phyloP scores from a whole-genome alignment of 192 early-diverging fungal species.

The Coemansia sp. region DNA sequence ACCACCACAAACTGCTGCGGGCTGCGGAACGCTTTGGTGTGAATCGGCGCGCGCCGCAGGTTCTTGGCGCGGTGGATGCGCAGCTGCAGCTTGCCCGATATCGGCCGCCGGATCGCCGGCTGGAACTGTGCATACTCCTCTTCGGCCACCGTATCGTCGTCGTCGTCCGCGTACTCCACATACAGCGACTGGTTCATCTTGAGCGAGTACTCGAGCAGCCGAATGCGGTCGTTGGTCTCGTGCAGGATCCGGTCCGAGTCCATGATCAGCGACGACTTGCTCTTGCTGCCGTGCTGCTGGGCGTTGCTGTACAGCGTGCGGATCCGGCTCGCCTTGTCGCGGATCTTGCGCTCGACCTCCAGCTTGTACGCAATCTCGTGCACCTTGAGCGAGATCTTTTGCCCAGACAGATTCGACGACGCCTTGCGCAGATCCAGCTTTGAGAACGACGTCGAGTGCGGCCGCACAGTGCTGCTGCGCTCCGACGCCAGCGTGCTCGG shows the following conservation, averaged over 20 bases:
- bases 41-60: constrained; percentile 56
- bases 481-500: constrained; percentile 20
- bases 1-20: constrained; percentile 72
- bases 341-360: constrained; percentile 91
- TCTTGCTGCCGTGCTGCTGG: constrained; percentile 35
- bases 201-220: constrained; percentile 65
- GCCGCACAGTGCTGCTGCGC: constrained; percentile 11
- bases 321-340: constrained; percentile 53
- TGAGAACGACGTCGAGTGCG: constrained; percentile 40
- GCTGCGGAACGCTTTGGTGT: constrained; percentile 48
- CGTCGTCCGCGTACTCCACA: constrained; percentile 70
- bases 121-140: constrained; percentile 28
- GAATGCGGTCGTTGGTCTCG: constrained; percentile 72
- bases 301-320: constrained; percentile 49
- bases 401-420: constrained; percentile 61
- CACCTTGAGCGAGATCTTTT: constrained; percentile 76
- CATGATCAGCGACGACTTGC: constrained; percentile 50
- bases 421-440: constrained; percentile 65
- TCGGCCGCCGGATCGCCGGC: constrained; percentile 63
- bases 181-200: constrained; percentile 85
- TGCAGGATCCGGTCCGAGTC: constrained; percentile 40
- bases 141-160: constrained; percentile 59
- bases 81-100: constrained; percentile 68
- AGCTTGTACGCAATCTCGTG: constrained; percentile 86
- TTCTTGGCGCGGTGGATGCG: constrained; percentile 60